Conservation (phyloP, 768 basidiomycete species). For the Antrodiella citrinella region DNA sequence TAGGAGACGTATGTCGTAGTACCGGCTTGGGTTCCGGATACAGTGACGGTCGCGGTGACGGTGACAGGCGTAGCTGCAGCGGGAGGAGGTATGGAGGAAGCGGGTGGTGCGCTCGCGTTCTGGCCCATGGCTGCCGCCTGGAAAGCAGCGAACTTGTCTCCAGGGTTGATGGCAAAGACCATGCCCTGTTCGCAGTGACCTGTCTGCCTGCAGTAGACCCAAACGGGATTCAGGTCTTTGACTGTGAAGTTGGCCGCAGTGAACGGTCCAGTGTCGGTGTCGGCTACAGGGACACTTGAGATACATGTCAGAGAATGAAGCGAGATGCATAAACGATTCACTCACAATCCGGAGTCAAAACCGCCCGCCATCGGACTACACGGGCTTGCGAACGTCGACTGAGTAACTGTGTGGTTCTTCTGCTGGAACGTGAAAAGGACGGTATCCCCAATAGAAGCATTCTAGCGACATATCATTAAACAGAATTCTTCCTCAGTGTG, state of each 20-base stretch:
- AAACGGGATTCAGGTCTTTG: slow-evolving; percentile 36
- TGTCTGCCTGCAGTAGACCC: slow-evolving; percentile 52
- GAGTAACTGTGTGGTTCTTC: slow-evolving; percentile 52
- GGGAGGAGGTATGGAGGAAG: slow-evolving; percentile 17
- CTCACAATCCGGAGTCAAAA: slow-evolving; percentile 55
- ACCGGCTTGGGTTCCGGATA: slow-evolving; percentile 15
- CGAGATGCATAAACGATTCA: slow-evolving; percentile 18
- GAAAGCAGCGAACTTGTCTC: slow-evolving; percentile 45
- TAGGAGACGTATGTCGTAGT: slow-evolving; percentile 29
- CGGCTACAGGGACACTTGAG: slow-evolving; percentile 39
- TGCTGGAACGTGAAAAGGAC: slow-evolving; percentile 44
- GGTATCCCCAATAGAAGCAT: slow-evolving; percentile 36
- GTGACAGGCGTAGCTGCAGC: slow-evolving; percentile 25
- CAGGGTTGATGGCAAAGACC: slow-evolving; percentile 63
- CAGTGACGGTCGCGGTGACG: slow-evolving; percentile 33
- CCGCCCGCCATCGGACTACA: slow-evolving; percentile 34
- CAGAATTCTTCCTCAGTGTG: not conserved
- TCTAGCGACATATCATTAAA: slow-evolving; percentile 24
- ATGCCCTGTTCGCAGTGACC: slow-evolving; percentile 52
- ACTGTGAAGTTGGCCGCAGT: slow-evolving; percentile 37
- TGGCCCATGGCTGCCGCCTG: slow-evolving; percentile 39
- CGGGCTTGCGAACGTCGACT: slow-evolving; percentile 43
- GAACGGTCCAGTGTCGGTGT: slow-evolving; percentile 34
- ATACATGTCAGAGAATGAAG: not conserved
- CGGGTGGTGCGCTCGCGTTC: slow-evolving; percentile 1